Evolutionary conservation across 2,329 filamentous ascomycete species (phyloP).

Genomic region (Colletotrichum sp.): DNA sequence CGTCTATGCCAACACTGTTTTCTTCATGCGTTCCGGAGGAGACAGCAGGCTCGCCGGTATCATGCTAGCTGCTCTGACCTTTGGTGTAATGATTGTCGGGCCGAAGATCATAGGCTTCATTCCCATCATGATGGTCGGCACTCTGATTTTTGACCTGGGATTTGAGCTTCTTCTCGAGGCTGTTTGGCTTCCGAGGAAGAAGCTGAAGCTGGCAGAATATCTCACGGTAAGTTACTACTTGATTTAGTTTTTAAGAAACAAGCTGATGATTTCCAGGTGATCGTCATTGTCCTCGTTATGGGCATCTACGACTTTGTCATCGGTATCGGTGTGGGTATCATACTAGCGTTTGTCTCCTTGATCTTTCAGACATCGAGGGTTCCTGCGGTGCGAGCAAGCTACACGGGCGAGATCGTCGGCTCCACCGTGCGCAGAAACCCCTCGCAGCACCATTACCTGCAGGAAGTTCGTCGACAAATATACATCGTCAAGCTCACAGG

Average conservation of each 20-base stretch:
- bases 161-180: constrained; percentile 92
- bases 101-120: constrained; percentile 92
- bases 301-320: constrained; percentile 95
- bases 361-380: constrained; percentile 91
- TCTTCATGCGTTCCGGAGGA: constrained; percentile 93
- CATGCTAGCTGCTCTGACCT: constrained; percentile 81
- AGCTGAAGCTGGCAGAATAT: constrained; percentile 86
- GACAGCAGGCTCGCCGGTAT: constrained; percentile 85
- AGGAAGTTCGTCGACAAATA: constrained; percentile 85
- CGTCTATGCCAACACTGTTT: constrained; percentile 96
- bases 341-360: constrained; percentile 88
- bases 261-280: constrained; percentile 55
- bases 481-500: constrained; percentile 90
- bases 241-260: too few species aligned
- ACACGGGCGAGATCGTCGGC: constrained; percentile 85
- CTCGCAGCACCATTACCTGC: constrained; percentile 85
- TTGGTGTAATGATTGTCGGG: constrained; percentile 82
- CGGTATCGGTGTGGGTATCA: constrained; percentile 89
- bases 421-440: constrained; percentile 93
- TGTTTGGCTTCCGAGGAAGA: constrained; percentile 85
- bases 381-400: constrained; percentile 88
- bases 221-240: constrained; percentile 65
- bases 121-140: constrained; percentile 95
- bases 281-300: constrained; percentile 94
- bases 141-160: constrained; percentile 91